Conservation (phyloP, 768 basidiomycete species). For the Trametes punicea region DNA sequence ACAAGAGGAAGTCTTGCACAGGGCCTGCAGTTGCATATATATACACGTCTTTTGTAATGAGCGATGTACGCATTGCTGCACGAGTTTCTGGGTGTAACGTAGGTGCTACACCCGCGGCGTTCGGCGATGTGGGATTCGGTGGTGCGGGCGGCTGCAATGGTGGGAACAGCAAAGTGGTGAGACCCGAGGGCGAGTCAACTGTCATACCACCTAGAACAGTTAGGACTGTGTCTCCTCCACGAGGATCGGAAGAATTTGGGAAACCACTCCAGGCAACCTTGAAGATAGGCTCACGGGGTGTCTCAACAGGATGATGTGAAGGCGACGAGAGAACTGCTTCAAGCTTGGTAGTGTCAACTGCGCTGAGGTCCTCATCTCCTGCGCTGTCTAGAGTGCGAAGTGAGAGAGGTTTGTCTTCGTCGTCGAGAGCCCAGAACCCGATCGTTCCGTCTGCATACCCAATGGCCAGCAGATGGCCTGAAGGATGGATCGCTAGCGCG, state of each 20-base stretch:
- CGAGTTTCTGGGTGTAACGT: constrained; percentile 43
- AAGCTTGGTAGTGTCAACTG: constrained; percentile 47
- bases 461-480: constrained; percentile 72
- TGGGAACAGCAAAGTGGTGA: constrained; percentile 70
- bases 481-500: constrained; percentile 67
- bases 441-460: constrained; percentile 83
- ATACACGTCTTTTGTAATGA: constrained; percentile 45
- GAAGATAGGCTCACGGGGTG: constrained; percentile 71
- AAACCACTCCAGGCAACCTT: constrained; percentile 84
- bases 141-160: constrained; percentile 53
- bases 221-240: constrained; percentile 70
- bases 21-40: constrained; percentile 57
- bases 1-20: constrained; percentile 74
- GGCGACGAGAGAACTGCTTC: constrained; percentile 36
- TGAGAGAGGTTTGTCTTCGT: constrained; percentile 70
- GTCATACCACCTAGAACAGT: constrained; percentile 75
- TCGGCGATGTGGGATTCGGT: constrained; percentile 32
- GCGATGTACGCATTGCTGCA: constrained; percentile 61
- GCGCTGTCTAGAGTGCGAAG: constrained; percentile 63
- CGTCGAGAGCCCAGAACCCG: constrained; percentile 79
- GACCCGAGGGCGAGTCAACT: constrained; percentile 50
- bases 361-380: constrained; percentile 49
- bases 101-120: constrained; percentile 18
- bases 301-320: constrained; percentile 17
- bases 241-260: constrained; percentile 58